Percentiles rank a stretch among this genome's conserved stretches.
Evolutionary conservation across 257 asterid genomes (phyloP).

Genomic region (Catharanthus roseus): DNA sequence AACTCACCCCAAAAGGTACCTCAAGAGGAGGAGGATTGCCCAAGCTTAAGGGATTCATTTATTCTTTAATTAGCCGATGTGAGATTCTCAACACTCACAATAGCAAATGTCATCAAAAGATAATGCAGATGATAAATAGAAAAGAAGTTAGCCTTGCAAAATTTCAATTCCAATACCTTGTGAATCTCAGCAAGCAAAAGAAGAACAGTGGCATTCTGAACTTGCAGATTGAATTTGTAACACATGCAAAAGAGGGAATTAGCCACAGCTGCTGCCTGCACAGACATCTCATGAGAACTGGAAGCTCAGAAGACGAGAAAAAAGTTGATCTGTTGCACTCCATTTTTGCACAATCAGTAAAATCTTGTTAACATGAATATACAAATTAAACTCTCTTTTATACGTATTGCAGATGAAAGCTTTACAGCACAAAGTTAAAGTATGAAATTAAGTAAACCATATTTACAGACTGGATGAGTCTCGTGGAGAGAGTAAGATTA

Average conservation of each 20-base stretch:
- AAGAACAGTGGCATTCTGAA: slow-evolving; percentile 84
- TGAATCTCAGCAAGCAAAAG: slow-evolving; percentile 96
- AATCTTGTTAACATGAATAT: neutral
- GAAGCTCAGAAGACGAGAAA: neutral
- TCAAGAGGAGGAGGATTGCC: too few relatives aligned
- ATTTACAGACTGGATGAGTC: neutral
- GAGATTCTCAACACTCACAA: too few relatives aligned
- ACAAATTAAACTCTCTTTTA: neutral
- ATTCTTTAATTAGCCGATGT: too few relatives aligned
- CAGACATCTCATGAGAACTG: slow-evolving; percentile 28
- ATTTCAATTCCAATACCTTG: slow-evolving; percentile 46
- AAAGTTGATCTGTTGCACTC: neutral
- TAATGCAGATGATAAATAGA: neutral
- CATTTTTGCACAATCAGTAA: neutral
- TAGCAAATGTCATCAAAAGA: neutral
- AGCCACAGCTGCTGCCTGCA: slow-evolving; percentile 90
- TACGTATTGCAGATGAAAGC: neutral
- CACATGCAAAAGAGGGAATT: slow-evolving; percentile 73
- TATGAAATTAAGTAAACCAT: neutral
- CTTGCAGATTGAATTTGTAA: slow-evolving; percentile 77
- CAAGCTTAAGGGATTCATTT: too few relatives aligned
- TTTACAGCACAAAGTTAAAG: neutral
- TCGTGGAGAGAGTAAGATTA: neutral
- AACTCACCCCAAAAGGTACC: too few relatives aligned
- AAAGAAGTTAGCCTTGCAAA: neutral